A percentile compares a stretch with the other conserved stretches of the same genome.
Evolutionary conservation across 805 yeast species (phyloP).

Genomic region (Metschnikowia orientalis): DNA sequence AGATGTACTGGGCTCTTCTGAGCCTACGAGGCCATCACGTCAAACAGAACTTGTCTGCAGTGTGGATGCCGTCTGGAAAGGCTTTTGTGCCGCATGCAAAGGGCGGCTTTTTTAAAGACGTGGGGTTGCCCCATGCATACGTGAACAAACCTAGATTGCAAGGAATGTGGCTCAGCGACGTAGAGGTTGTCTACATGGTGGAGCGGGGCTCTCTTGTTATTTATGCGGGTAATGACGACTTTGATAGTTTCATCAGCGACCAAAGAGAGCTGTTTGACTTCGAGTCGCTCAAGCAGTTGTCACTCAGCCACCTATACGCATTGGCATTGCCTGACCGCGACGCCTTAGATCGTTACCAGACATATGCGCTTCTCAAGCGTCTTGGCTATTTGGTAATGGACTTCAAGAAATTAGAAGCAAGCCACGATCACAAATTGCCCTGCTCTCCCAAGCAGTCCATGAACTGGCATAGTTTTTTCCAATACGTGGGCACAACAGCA

Average conservation of each 20-base stretch:
- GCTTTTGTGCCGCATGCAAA: conserved; percentile 45
- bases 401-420: conserved; percentile 6
- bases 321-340: conserved; percentile 36
- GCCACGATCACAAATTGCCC: no score
- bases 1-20: conserved; percentile 68
- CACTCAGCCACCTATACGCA: conserved; percentile 62
- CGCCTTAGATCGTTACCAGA: conserved; percentile 53
- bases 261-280: conserved; percentile 23
- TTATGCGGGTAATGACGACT: conserved; percentile 22
- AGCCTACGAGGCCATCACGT: conserved; percentile 44
- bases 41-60: conserved; percentile 52
- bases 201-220: conserved; percentile 63
- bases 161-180: conserved; percentile 48
- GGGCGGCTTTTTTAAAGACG: conserved; percentile 70
- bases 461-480: no score
- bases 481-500: no score
- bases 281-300: conserved; percentile 34
- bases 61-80: conserved; percentile 33
- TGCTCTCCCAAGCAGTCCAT: no score
- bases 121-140: conserved; percentile 50
- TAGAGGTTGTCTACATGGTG: conserved; percentile 71
- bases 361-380: conserved; percentile 70
- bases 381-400: conserved; percentile 62
- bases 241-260: conserved; percentile 19
- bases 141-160: conserved; percentile 14